Conservation (phyloP, 805 yeast genomes). For the Martiniozyma abietophila region DNA sequence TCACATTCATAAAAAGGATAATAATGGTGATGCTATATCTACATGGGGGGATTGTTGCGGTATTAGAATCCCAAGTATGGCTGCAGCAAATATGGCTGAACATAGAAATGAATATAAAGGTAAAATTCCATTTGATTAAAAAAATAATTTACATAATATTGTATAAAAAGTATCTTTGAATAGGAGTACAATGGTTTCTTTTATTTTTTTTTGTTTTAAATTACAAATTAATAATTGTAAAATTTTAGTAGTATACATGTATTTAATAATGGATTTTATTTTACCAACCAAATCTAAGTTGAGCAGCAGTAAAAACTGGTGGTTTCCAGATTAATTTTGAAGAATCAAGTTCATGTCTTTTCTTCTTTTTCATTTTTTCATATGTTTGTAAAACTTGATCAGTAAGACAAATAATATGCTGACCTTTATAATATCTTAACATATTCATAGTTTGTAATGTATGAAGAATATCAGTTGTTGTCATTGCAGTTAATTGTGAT, state of each 20-base stretch:
- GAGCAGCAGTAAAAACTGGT: constrained; percentile 92
- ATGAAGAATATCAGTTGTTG: constrained; percentile 90
- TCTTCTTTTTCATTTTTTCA: constrained; percentile 54
- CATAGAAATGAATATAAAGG: no score
- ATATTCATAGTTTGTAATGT: constrained; percentile 87
- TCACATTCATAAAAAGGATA: constrained; percentile 1
- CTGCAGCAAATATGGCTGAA: constrained; percentile 69
- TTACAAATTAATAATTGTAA: background rate
- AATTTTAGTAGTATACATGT: background rate
- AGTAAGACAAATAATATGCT: constrained; percentile 80
- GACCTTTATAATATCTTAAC: constrained; percentile 89
- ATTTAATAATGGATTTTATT: background rate
- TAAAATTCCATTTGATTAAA: constrained; percentile 60
- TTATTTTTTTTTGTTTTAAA: no score
- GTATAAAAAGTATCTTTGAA: no score
- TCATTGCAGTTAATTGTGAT: constrained; percentile 81
- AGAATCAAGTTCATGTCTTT: constrained; percentile 70
- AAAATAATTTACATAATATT: no score
- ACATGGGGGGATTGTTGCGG: constrained; percentile 99
- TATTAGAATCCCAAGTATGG: constrained; percentile 88
- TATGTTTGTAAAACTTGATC: constrained; percentile 73
- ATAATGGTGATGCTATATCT: constrained; percentile 20
- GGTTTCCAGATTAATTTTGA: constrained; percentile 80
- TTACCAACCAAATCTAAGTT: constrained; percentile 91
- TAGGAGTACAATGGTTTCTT: no score